Evolutionary conservation across 2,329 filamentous ascomycete species (phyloP).

Genomic region (Ophiostoma sp.): DNA sequence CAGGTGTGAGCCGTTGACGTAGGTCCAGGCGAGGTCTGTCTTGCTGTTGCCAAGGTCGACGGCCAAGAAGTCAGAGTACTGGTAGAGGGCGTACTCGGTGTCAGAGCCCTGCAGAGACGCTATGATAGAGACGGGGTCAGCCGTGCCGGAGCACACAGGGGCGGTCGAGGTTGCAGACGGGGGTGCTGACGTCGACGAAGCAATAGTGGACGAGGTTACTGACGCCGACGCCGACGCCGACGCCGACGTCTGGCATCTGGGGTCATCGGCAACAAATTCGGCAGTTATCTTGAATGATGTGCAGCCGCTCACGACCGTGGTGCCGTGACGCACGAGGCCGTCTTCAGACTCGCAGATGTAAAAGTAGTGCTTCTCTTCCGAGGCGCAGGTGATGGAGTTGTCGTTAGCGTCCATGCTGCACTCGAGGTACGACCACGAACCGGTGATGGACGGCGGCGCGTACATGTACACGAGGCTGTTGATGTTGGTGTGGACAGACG

Average conservation of each 20-base stretch:
- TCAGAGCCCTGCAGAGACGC: background rate
- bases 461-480: slow-evolving; percentile 8
- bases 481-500: background rate
- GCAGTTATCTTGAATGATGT: background rate
- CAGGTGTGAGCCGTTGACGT: background rate
- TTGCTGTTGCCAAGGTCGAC: background rate
- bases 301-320: background rate
- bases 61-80: background rate
- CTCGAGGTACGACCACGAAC: background rate
- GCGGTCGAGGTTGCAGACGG: background rate
- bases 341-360: background rate
- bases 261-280: background rate
- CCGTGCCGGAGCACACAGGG: background rate
- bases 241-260: background rate
- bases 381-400: background rate
- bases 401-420: background rate
- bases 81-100: background rate
- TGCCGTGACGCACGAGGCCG: background rate
- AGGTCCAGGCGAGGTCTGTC: background rate
- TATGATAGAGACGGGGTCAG: background rate
- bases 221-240: too few relatives aligned
- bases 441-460: background rate
- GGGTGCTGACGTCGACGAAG: background rate
- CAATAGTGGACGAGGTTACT: background rate
- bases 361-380: background rate